phyloP scores from a whole-genome alignment of 2,329 filamentous ascomycete genomes.

The Xylariaceae sp. region DNA sequence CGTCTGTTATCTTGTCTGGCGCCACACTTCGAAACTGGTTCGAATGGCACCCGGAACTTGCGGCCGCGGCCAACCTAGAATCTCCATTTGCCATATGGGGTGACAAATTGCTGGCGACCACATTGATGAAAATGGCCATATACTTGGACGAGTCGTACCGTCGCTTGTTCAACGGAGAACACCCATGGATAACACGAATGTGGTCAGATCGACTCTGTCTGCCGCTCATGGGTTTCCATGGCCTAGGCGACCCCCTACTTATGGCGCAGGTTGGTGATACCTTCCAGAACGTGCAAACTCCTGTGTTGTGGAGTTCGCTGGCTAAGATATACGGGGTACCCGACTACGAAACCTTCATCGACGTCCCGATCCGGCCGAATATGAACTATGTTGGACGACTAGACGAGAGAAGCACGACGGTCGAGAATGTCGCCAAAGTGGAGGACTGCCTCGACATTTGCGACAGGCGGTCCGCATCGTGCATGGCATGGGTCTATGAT shows the following conservation, averaged over 20 bases:
- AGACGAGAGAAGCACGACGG: slow-evolving; percentile 39
- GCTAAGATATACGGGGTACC: slow-evolving; percentile 44
- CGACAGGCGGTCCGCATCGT: slow-evolving; percentile 34
- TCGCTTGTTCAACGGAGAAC: slow-evolving; percentile 52
- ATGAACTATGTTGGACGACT: slow-evolving; percentile 48
- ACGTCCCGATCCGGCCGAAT: slow-evolving; percentile 34
- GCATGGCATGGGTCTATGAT: slow-evolving; percentile 50
- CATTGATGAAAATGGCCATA: slow-evolving; percentile 47
- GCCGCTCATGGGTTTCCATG: slow-evolving; percentile 51
- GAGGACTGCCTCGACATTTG: slow-evolving; percentile 42
- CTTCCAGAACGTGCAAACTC: slow-evolving; percentile 35
- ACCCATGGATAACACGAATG: slow-evolving; percentile 44
- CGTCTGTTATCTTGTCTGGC: slow-evolving; percentile 47
- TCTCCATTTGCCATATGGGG: slow-evolving; percentile 49
- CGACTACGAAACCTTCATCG: slow-evolving; percentile 35
- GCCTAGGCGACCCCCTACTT: slow-evolving; percentile 38
- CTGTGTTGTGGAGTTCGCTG: slow-evolving; percentile 46
- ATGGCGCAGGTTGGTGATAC: slow-evolving; percentile 42
- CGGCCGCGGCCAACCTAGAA: slow-evolving; percentile 40
- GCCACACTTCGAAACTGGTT: slow-evolving; percentile 45
- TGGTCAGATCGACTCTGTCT: slow-evolving; percentile 46
- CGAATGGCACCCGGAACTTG: slow-evolving; percentile 36
- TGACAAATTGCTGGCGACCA: slow-evolving; percentile 49
- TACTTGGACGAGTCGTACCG: slow-evolving; percentile 51
- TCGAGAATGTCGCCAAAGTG: slow-evolving; percentile 34